Evolutionary conservation across 495 filamentous ascomycete genomes (phyloP), one percentile per base, ranked within the genome.

Genomic region (Friedmanniomyces simplex): DNA sequence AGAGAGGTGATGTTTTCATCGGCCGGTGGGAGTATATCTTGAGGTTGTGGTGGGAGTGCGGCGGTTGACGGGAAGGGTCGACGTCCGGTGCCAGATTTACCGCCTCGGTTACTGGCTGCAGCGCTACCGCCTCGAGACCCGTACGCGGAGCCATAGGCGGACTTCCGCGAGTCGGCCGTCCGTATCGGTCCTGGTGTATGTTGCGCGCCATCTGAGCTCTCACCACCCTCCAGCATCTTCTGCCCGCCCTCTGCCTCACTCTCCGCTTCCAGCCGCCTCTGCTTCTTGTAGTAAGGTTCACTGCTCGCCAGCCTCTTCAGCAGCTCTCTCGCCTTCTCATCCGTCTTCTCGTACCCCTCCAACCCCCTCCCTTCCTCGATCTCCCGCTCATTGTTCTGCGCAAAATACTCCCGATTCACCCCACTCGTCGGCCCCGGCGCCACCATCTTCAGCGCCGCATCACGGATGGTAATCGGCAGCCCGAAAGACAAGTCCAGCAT

Each of bases 401-500:
- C 93, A 71, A 93, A 98, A 72, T 89, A 98, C 74, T 98, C 89
- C 62, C 93, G 79, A 72, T 98, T 98, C 68, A 97, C 85, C 26
- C 84, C 83, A 71, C 88, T 93, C 59, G 87, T 78, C 1, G 93
- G 93, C 1, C 93, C 93, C 1, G 91, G 90, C 12, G 90, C 89
- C 20, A 96, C 86, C 80, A 98, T 91, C 76, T 96, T 96, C 50
- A 98, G 79, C 1, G 93, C 93, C n/a, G 93, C 91, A 76, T 98
- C 93, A 60, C 93, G 82, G 48, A 98, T 85, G 45, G 86, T 82
- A 65, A 96, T 95, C 21, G 94, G 93, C 34, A 98, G 73, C 52
- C 94, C 93, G 70, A 96, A 97, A 20, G 86, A 87, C 55, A 98
- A 74, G 79, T 98, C 93, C 49, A 96, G 83, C 89, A 97, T 96